Evolutionary conservation across 257 asterid species (phyloP).

Genomic region (Pogostemon cablin): DNA sequence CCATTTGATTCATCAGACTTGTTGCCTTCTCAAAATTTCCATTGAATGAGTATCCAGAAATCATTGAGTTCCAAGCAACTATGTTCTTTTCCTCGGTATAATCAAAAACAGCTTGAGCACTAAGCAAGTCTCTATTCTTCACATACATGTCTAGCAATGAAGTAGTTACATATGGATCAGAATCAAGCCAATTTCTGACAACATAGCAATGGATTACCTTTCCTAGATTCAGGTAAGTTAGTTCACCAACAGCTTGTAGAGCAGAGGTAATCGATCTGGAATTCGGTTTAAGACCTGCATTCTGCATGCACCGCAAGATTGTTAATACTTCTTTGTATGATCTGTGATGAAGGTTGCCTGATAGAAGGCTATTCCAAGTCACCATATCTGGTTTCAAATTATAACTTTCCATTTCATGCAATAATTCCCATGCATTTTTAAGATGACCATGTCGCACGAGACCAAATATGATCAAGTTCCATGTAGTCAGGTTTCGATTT

Average conservation of each 20-base stretch:
- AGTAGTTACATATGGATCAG: constrained; percentile 44
- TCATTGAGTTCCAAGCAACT: constrained; percentile 62
- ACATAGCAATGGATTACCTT: constrained; percentile 54
- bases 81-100: constrained; percentile 41
- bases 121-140: constrained; percentile 46
- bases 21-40: constrained; percentile 49
- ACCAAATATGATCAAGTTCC: constrained; percentile 63
- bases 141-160: constrained; percentile 67
- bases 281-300: constrained; percentile 54
- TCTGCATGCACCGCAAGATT: constrained; percentile 47
- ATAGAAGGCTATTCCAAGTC: constrained; percentile 67
- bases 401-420: constrained; percentile 46
- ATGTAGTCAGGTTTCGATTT: constrained; percentile 52
- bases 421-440: constrained; percentile 47
- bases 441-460: constrained; percentile 46
- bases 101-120: constrained; percentile 51
- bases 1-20: constrained; percentile 49
- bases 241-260: constrained; percentile 60
- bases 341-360: constrained; percentile 49
- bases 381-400: constrained; percentile 53
- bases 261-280: constrained; percentile 48
- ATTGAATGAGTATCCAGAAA: constrained; percentile 56
- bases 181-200: constrained; percentile 47
- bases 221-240: constrained; percentile 37
- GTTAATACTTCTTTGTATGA: constrained; percentile 43